Evolutionary conservation across 1,284 basidiomycete species (phyloP).

Genomic region (Pterulicium gracile): DNA sequence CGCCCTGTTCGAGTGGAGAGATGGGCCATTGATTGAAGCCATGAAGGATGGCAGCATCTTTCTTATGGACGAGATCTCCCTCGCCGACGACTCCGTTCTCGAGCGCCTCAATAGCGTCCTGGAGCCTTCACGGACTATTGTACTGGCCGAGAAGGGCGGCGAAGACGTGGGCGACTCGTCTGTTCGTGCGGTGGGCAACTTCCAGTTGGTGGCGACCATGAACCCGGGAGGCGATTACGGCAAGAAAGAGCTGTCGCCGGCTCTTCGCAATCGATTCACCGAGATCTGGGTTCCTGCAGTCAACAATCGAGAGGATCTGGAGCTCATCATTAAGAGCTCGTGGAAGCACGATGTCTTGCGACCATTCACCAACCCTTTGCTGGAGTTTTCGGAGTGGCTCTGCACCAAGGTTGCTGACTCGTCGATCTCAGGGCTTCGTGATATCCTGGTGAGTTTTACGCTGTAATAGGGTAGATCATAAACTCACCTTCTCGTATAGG

Average conservation of each 20-base stretch:
- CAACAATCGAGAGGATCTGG: constrained; percentile 65
- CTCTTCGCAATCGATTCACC: constrained; percentile 95
- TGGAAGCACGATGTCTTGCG: constrained; percentile 58
- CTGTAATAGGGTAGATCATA: constrained; percentile 6
- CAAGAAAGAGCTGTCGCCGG: constrained; percentile 97
- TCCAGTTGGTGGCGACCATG: constrained; percentile 97
- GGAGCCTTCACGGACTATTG: constrained; percentile 82
- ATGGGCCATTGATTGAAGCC: constrained; percentile 89
- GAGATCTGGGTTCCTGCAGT: constrained; percentile 98
- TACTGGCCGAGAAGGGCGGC: constrained; percentile 90
- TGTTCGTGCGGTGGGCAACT: constrained; percentile 55
- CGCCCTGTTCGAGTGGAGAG: constrained; percentile 81
- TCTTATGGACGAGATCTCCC: constrained; percentile 93
- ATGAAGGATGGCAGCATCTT: constrained; percentile 86
- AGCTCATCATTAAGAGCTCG: constrained; percentile 67
- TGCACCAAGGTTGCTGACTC: constrained; percentile 52
- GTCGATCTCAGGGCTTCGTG: constrained; percentile 72
- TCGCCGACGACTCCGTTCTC: constrained; percentile 97
- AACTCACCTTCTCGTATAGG: constrained; percentile 34
- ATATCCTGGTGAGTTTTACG: constrained; percentile 66
- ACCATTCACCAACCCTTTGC: constrained; percentile 51
- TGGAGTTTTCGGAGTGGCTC: constrained; percentile 84
- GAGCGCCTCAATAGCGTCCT: constrained; percentile 96
- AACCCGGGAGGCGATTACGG: constrained; percentile 99
- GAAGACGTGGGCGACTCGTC: constrained; percentile 59